Conservation (phyloP, 75 land plant species). For the Ceratopteris richardii region DNA sequence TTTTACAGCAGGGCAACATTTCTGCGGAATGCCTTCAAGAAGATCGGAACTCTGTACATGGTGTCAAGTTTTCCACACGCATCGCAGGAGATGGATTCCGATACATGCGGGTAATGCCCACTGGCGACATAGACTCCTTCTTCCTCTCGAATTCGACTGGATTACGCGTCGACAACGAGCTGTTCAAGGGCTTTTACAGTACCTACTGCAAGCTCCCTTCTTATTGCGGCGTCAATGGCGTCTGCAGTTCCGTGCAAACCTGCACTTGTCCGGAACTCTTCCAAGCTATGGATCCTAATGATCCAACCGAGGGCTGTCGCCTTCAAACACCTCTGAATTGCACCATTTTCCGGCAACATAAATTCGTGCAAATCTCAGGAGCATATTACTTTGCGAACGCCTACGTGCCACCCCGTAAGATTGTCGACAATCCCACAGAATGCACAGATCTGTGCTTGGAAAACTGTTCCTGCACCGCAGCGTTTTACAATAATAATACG, state of each 20-base stretch:
- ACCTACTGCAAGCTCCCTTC: constrained; percentile 15
- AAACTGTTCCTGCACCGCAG: constrained; percentile 15
- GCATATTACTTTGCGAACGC: constrained; percentile 17
- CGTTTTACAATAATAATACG: constrained; percentile 9
- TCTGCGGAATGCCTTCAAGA: constrained; percentile 5
- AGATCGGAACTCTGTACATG: neutral
- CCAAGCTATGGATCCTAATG: neutral
- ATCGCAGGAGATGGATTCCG: constrained; percentile 4
- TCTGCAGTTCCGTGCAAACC: constrained; percentile 9
- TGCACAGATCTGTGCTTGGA: constrained; percentile 10
- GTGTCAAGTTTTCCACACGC: neutral
- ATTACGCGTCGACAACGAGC: neutral
- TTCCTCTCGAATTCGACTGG: neutral
- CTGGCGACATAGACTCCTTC: constrained; percentile 3
- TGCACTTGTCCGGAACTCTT: constrained; percentile 3
- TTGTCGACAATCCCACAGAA: constrained; percentile 6
- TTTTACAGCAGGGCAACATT: neutral
- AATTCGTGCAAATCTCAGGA: constrained; percentile 5
- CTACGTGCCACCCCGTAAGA: neutral
- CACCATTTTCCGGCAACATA: neutral
- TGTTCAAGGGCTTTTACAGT: neutral
- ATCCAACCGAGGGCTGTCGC: constrained; percentile 7
- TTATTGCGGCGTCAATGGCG: constrained; percentile 11
- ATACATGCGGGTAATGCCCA: constrained; percentile 2
- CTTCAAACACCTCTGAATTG: constrained; percentile 3